Conservation (phyloP, 371 early-diverging fungal genomes). For the Rhizomucor pusillus region DNA sequence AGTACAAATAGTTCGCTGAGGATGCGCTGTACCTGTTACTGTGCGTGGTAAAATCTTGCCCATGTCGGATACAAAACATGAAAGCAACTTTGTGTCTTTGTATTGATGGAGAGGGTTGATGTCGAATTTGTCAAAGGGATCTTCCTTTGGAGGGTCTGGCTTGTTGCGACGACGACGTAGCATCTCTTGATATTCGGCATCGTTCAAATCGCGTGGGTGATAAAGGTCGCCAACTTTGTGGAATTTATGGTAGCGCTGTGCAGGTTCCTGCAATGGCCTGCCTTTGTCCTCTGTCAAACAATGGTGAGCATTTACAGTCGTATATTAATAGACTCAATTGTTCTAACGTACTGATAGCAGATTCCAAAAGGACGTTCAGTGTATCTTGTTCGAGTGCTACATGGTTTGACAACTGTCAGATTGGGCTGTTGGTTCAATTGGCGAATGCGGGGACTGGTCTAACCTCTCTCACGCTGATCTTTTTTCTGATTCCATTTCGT, state of each 20-base stretch:
- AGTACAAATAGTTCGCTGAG: neutral
- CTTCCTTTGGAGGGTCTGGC: slow-evolving; percentile 32
- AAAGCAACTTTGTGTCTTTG: slow-evolving; percentile 70
- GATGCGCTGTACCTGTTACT: slow-evolving; percentile 54
- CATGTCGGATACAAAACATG: slow-evolving; percentile 76
- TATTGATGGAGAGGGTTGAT: slow-evolving; percentile 75
- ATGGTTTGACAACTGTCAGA: no score
- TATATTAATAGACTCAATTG: neutral
- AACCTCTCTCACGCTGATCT: no score
- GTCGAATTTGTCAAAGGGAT: slow-evolving; percentile 65
- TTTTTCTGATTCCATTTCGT: no score
- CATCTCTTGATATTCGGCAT: slow-evolving; percentile 38
- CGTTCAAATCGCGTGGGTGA: slow-evolving; percentile 54
- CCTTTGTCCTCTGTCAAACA: slow-evolving; percentile 25
- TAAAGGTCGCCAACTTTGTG: slow-evolving; percentile 46
- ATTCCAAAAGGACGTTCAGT: slow-evolving; percentile 21
- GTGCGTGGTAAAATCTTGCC: slow-evolving; percentile 78
- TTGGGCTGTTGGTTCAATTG: no score
- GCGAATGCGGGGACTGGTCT: no score
- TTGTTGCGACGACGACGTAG: slow-evolving; percentile 36
- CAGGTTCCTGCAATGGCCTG: slow-evolving; percentile 21
- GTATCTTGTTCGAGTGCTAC: slow-evolving; percentile 20
- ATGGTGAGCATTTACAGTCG: neutral
- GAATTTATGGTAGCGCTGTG: slow-evolving; percentile 39
- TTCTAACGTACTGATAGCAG: slow-evolving; percentile 24